Conservation (phyloP, 768 basidiomycete genomes). For the Hygrocybe punicea region DNA sequence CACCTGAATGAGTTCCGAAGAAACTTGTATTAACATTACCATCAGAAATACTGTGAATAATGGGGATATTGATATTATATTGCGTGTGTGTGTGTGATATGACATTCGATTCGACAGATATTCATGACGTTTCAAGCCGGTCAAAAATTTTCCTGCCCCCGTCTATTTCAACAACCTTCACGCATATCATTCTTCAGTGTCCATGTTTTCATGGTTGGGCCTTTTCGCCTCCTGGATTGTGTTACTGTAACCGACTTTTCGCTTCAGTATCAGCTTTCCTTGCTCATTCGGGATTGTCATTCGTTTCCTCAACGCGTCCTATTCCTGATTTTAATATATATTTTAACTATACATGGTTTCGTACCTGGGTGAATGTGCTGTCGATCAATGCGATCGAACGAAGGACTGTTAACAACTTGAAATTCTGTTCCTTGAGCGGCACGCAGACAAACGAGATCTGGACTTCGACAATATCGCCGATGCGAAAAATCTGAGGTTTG, state of each 20-base stretch:
- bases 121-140: too few species aligned
- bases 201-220: too few species aligned
- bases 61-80: too few species aligned
- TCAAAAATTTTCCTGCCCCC: too few species aligned
- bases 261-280: background rate
- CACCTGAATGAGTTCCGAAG: too few species aligned
- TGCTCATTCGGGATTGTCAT: background rate
- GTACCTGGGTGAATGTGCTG: conserved; percentile 11
- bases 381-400: conserved; percentile 12
- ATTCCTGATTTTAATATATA: background rate
- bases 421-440: conserved; percentile 9
- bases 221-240: background rate
- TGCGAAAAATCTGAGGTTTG: conserved; percentile 6
- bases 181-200: background rate
- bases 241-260: background rate
- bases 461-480: conserved; percentile 14
- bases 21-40: too few species aligned
- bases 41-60: too few species aligned
- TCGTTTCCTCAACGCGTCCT: background rate
- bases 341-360: background rate
- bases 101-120: too few species aligned
- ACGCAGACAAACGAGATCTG: conserved; percentile 12
- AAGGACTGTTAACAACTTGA: conserved; percentile 13
- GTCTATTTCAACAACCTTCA: too few species aligned
- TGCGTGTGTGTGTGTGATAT: too few species aligned